Percentiles rank a stretch among this genome's conserved stretches.
Conservation (phyloP, 371 early-diverging fungal species). For the Rhizopus delemar region DNA sequence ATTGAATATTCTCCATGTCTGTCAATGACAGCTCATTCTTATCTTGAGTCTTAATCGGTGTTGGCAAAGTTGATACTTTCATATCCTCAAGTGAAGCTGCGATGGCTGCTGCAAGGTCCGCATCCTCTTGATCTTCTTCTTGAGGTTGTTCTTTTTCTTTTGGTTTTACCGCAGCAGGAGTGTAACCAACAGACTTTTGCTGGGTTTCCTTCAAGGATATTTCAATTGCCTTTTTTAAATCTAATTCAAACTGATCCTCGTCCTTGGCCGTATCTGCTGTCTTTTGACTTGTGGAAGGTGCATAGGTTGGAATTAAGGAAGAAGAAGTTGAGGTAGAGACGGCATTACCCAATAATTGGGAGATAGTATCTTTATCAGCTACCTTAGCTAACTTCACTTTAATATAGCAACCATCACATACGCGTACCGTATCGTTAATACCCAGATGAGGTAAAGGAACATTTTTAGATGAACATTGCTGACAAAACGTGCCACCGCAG, state of each 20-base stretch:
- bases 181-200: slow-evolving; percentile 16
- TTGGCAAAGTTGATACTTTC: slow-evolving; percentile 16
- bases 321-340: slow-evolving; percentile 13
- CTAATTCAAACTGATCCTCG: slow-evolving; percentile 74
- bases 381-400: slow-evolving; percentile 59
- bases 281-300: slow-evolving; percentile 4
- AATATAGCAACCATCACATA: slow-evolving; percentile 90
- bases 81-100: slow-evolving; percentile 86
- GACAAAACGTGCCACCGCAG: slow-evolving; percentile 93
- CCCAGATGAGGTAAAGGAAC: slow-evolving; percentile 86
- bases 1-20: slow-evolving; percentile 74
- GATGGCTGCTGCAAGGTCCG: slow-evolving; percentile 91
- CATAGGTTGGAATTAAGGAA: slow-evolving; percentile 4
- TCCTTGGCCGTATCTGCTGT: background rate
- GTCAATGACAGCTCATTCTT: slow-evolving; percentile 54
- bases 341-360: slow-evolving; percentile 15
- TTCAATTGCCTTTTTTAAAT: slow-evolving; percentile 88
- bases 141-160: slow-evolving; percentile 10
- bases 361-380: slow-evolving; percentile 9
- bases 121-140: slow-evolving; percentile 75
- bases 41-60: slow-evolving; percentile 4
- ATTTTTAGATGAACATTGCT: slow-evolving; percentile 86
- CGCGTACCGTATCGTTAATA: slow-evolving; percentile 86
- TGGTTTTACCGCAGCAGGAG: background rate
- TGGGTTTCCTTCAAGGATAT: slow-evolving; percentile 83